Evolutionary conservation across 441 rosid species (phyloP).

Genomic region (Capsella rubella): DNA sequence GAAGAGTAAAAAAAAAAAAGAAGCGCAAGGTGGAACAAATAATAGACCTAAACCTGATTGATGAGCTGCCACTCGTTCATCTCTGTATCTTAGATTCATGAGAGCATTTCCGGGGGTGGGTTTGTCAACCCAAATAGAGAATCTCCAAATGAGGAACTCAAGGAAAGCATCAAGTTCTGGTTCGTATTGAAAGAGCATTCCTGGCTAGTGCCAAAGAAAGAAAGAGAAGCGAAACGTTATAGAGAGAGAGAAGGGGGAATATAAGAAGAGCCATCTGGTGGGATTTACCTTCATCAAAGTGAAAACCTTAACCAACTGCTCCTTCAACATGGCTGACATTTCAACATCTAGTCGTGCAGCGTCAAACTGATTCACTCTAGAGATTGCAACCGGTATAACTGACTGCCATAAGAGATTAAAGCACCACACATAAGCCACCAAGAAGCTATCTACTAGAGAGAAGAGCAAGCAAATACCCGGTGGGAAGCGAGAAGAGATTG

Average conservation of each 20-base stretch:
- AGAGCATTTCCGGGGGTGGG: slow-evolving; percentile 94
- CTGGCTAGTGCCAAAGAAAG: slow-evolving; percentile 81
- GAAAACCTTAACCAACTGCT: slow-evolving; percentile 91
- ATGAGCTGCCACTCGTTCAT: slow-evolving; percentile 64
- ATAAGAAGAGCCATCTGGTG: slow-evolving; percentile 4
- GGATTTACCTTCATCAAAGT: slow-evolving; percentile 81
- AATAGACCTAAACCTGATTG: slow-evolving; percentile 38
- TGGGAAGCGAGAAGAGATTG: slow-evolving; percentile 57
- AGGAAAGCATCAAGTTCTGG: slow-evolving; percentile 98
- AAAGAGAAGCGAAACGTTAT: slow-evolving; percentile 19
- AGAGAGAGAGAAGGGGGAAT: neutral
- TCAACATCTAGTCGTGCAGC: slow-evolving; percentile 92
- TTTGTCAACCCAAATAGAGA: slow-evolving; percentile 98
- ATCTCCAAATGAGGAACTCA: slow-evolving; percentile 97
- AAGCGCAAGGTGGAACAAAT: neutral
- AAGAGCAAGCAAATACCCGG: slow-evolving; percentile 50
- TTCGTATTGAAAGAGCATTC: slow-evolving; percentile 96
- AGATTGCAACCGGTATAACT: slow-evolving; percentile 67
- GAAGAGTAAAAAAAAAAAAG: neutral
- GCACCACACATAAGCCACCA: neutral
- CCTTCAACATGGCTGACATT: slow-evolving; percentile 96
- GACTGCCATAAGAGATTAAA: slow-evolving; percentile 51
- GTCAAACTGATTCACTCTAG: slow-evolving; percentile 96
- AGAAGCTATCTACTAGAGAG: neutral
- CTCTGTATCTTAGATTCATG: slow-evolving; percentile 90